phyloP scores from a whole-genome alignment of 371 early-diverging fungal genomes.

The Actinomortierella wolfii region DNA sequence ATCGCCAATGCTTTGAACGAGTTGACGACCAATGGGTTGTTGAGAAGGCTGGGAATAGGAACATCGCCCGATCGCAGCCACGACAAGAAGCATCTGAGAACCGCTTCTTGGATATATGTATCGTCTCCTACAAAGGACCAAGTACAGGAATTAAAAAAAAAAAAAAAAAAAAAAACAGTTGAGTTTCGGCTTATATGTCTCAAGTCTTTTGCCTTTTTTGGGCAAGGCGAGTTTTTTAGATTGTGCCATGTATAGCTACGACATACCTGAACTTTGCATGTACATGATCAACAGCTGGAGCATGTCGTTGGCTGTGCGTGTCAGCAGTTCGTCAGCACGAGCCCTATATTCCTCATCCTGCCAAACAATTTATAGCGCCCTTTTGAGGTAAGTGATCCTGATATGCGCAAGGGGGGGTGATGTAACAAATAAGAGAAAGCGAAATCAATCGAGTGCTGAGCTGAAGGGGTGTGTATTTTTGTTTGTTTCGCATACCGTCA shows the following conservation, averaged over 20 bases:
- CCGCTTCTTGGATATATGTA: slow-evolving; percentile 59
- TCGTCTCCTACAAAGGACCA: slow-evolving; percentile 47
- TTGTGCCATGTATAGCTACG: not conserved
- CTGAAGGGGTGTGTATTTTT: slow-evolving; percentile 1
- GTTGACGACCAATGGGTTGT: slow-evolving; percentile 72
- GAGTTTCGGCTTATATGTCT: too few species aligned
- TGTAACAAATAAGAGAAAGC: not conserved
- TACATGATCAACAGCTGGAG: slow-evolving; percentile 66
- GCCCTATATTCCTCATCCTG: slow-evolving; percentile 68
- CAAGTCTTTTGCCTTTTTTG: too few species aligned
- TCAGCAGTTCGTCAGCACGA: slow-evolving; percentile 65
- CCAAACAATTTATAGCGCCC: too few species aligned
- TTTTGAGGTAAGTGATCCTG: too few species aligned
- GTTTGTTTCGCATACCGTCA: slow-evolving; percentile 39
- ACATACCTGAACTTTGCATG: slow-evolving; percentile 69
- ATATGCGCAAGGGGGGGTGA: not conserved
- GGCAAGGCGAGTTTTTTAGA: too few species aligned
- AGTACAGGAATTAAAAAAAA: slow-evolving; percentile 5
- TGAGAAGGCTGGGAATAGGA: slow-evolving; percentile 58
- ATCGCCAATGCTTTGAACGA: slow-evolving; percentile 76
- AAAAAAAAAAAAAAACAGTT: not conserved
- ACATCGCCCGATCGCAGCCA: slow-evolving; percentile 91
- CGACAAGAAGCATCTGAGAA: slow-evolving; percentile 76
- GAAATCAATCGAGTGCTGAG: not conserved
- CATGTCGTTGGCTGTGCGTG: slow-evolving; percentile 66